Evolutionary conservation across 1,139 yeast species (phyloP).

Genomic region (Yamadazyma diospyri): DNA sequence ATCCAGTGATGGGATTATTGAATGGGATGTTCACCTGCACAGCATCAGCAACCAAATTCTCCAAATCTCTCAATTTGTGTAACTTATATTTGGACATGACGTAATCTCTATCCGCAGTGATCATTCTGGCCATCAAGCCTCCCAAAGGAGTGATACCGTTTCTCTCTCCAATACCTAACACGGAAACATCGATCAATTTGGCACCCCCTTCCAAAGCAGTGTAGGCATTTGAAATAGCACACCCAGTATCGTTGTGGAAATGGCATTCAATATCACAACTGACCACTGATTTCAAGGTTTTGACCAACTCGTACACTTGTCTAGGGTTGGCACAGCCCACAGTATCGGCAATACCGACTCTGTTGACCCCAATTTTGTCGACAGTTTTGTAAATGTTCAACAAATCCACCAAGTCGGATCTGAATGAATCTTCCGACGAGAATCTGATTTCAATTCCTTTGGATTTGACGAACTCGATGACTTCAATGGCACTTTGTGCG

Average conservation of each 20-base stretch:
- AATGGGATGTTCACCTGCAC: constrained; percentile 96
- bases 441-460: constrained; percentile 97
- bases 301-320: constrained; percentile 94
- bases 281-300: constrained; percentile 89
- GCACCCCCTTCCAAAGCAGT: constrained; percentile 99
- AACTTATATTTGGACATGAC: constrained; percentile 92
- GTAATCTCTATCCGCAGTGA: constrained; percentile 96
- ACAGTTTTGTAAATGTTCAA: constrained; percentile 95
- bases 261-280: constrained; percentile 98
- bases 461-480: constrained; percentile 94
- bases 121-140: constrained; percentile 98
- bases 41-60: constrained; percentile 93
- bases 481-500: constrained; percentile 94
- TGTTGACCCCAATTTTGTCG: constrained; percentile 95
- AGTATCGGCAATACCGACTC: constrained; percentile 99
- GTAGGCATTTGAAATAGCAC: constrained; percentile 98
- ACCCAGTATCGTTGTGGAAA: constrained; percentile 98
- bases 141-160: constrained; percentile 98
- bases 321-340: constrained; percentile 99
- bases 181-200: constrained; percentile 88
- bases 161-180: constrained; percentile 97
- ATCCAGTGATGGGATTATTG: constrained; percentile 98
- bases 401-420: constrained; percentile 93
- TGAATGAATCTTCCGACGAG: constrained; percentile 95
- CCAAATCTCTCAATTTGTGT: constrained; percentile 93